Conservation (phyloP, 345 rosid species). For the Brassica cretica region DNA sequence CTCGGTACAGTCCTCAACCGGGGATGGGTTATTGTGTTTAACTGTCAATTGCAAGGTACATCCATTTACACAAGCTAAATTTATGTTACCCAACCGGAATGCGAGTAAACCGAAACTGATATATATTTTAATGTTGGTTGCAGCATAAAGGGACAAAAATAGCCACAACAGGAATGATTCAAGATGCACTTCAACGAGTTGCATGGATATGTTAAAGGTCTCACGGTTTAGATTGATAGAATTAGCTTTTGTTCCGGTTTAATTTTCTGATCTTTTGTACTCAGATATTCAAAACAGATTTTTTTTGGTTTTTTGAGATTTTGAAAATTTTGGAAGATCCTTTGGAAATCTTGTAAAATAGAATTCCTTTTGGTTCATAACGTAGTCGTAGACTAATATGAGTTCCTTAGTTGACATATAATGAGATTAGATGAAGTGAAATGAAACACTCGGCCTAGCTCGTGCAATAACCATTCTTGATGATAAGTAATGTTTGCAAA, state of each 20-base stretch:
- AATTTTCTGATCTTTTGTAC: not conserved
- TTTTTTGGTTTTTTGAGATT: conserved; percentile 14
- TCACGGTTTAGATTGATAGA: conserved; percentile 24
- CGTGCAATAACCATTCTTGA: not conserved
- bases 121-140: conserved; percentile 24
- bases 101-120: conserved; percentile 6
- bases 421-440: not conserved
- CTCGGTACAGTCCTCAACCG: conserved; percentile 71
- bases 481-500: conserved; percentile 8
- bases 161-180: conserved; percentile 53
- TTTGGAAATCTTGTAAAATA: conserved; percentile 17
- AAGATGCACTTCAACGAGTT: conserved; percentile 60
- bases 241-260: conserved; percentile 27
- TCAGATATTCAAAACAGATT: conserved; percentile 25
- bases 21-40: conserved; percentile 60
- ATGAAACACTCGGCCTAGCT: not conserved
- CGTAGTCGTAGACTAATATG: conserved; percentile 1
- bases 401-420: not conserved
- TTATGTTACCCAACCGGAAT: not conserved
- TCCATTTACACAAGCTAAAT: not conserved
- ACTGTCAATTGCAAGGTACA: conserved; percentile 74
- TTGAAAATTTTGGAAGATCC: not conserved
- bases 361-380: conserved; percentile 13
- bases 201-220: conserved; percentile 51
- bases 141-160: conserved; percentile 60